phyloP scores from a whole-genome alignment of 2,329 filamentous ascomycete species.

The Ophiostoma sp. region DNA sequence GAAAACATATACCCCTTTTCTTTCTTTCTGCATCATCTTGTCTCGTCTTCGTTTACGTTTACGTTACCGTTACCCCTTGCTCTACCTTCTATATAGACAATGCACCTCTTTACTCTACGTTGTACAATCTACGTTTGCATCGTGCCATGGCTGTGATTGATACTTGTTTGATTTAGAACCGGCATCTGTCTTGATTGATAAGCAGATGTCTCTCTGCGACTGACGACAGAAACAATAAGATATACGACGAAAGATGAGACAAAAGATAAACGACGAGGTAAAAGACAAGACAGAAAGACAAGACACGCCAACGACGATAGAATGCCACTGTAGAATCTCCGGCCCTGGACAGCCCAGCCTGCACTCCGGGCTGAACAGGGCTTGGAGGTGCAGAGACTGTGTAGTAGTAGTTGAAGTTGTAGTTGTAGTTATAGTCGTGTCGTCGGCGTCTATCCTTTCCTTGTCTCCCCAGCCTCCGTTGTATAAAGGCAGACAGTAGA shows the following conservation, averaged over 20 bases:
- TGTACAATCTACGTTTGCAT: not conserved
- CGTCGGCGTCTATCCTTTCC: not conserved
- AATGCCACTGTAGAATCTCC: not conserved
- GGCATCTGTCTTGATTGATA: not conserved
- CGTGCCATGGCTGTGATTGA: not conserved
- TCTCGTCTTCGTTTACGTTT: not conserved
- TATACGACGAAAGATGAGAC: not conserved
- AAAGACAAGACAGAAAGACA: not conserved
- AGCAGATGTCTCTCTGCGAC: not conserved
- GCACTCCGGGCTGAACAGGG: not conserved
- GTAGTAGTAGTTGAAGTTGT: not conserved
- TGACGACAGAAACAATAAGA: not conserved
- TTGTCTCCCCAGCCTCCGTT: not conserved
- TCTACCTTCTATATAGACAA: not conserved
- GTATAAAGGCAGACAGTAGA: not conserved
- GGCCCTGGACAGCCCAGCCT: not conserved
- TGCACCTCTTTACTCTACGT: not conserved
- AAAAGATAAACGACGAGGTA: not conserved
- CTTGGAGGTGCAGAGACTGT: not conserved
- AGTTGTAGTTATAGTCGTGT: not conserved
- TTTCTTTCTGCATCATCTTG: not conserved
- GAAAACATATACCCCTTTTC: constrained; percentile 18
- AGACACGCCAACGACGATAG: not conserved
- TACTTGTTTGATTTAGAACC: not conserved
- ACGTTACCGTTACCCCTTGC: too few species aligned